Evolutionary conservation across 2,329 filamentous ascomycete species (phyloP), one percentile per base, ranked within the genome.

Genomic region (Colletotrichum lupini): DNA sequence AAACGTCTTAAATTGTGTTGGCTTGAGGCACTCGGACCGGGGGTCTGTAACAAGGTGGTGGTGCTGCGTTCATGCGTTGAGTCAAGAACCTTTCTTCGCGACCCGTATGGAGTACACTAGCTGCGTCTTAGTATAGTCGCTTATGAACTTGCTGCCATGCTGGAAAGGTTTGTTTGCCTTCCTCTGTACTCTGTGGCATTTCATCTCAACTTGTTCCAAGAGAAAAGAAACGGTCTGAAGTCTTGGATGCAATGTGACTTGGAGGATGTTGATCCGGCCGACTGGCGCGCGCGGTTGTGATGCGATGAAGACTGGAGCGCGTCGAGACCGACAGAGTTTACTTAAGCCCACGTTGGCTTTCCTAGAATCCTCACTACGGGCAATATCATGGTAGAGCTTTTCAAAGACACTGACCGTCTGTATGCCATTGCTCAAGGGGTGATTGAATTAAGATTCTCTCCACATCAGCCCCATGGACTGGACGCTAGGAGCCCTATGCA

Each of bases 41-140:
- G 70, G 55, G 66, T 73, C 52, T 73, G 70, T 73, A 60, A 65
- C 70, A 73, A 42, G 28, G 22, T 42, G 46, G 62, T 37, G 60
- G 53, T 70, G 59, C 56, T 35, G 56, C 24, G 42, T 73, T 73
- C 30, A 65, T 70, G 70, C 60, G 53, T 46, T 56, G 35, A 60
- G 32, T 65, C 60, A 70, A 61, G 55, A 58, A 46, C 1, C 26
- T 49, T 49, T 49, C 37, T 56, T 42, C 19, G 14, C 32, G 30
- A 35, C n/a, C 16, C 7, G 37, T 42, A 19, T 19, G 32, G 32
- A 35, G 32, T 35, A 35, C 32, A 35, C 32, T 12, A 35, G 32
- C 14, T 42, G 37, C 37, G 9, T 19, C 37, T 42, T 19, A 42
- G 37, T 42, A 42, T 42, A 42, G 16, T 42, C 37, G 6, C 37